Conservation (phyloP, 2,329 filamentous ascomycete species). For the Celoporthe dispersa region DNA sequence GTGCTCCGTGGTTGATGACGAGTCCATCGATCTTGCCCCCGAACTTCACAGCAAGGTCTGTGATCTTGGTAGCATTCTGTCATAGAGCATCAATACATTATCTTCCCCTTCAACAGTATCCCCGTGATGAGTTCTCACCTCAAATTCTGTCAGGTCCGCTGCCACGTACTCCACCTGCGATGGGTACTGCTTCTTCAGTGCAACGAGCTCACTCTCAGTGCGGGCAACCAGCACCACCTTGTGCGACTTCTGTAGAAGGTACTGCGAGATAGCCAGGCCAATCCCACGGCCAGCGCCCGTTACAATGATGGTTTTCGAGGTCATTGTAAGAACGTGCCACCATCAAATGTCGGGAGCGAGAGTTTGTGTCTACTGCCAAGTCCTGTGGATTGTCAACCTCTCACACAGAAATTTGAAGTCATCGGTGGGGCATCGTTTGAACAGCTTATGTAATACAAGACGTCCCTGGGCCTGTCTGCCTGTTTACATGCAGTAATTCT, state of each 20-base stretch:
- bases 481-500: background rate
- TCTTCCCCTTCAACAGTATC: background rate
- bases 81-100: constrained; percentile 1
- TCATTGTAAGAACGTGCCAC: constrained; percentile 39
- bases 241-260: constrained; percentile 57
- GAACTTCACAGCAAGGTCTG: constrained; percentile 65
- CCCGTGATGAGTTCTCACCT: constrained; percentile 42
- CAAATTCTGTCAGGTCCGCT: constrained; percentile 58
- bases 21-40: constrained; percentile 81
- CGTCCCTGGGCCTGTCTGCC: background rate
- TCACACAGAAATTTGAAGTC: constrained; percentile 22
- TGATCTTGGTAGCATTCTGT: constrained; percentile 63
- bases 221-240: constrained; percentile 64
- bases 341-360: background rate
- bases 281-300: constrained; percentile 69
- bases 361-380: background rate
- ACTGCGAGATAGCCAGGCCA: constrained; percentile 58
- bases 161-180: constrained; percentile 59
- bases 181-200: constrained; percentile 56
- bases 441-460: constrained; percentile 16
- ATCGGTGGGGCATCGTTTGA: constrained; percentile 11
- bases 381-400: constrained; percentile 8
- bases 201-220: constrained; percentile 52
- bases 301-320: constrained; percentile 71
- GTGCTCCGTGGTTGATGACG: constrained; percentile 83